A percentile compares a stretch with the other conserved stretches of the same genome.
These are phyloP conservation scores for Kwoniella shandongensis DNA, from an alignment of 768 basidiomycete genomes.

Conservation along the genomic window DNA sequence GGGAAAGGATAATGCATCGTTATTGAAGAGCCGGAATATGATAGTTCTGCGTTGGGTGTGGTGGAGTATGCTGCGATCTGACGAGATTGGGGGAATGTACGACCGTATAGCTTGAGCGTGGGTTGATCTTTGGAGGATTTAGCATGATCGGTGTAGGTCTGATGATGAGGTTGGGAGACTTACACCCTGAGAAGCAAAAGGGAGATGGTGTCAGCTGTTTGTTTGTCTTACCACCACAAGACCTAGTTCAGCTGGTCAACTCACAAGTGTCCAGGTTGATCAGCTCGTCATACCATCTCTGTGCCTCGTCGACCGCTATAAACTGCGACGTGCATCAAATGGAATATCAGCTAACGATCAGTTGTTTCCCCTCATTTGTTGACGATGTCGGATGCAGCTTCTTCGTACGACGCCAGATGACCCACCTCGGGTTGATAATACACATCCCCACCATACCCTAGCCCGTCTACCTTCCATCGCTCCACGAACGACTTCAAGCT, in stretches of 20 bases:
- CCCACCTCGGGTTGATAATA: slow-evolving; percentile 43
- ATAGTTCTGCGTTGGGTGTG: slow-evolving; percentile 44
- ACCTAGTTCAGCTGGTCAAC: slow-evolving; percentile 10
- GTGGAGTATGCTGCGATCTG: slow-evolving; percentile 56
- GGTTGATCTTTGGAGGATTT: slow-evolving; percentile 52
- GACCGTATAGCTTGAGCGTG: slow-evolving; percentile 56
- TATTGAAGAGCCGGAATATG: slow-evolving; percentile 55
- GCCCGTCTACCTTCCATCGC: slow-evolving; percentile 16
- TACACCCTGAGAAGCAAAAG: slow-evolving; percentile 11
- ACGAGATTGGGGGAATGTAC: slow-evolving; percentile 54
- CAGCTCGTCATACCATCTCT: slow-evolving; percentile 52
- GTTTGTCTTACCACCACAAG: not conserved
- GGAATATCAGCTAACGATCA: not conserved
- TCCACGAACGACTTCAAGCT: slow-evolving; percentile 26
- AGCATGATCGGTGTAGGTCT: not conserved
- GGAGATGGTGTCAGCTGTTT: not conserved
- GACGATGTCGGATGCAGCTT: too few species aligned
- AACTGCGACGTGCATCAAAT: slow-evolving; percentile 34
- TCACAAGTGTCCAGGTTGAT: slow-evolving; percentile 52
- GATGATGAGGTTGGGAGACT: not conserved
- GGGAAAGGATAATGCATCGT: slow-evolving; percentile 54
- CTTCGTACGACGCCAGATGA: too few species aligned
- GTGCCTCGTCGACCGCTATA: slow-evolving; percentile 40
- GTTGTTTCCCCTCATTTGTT: too few species aligned
- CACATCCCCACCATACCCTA: slow-evolving; percentile 45